Base-by-base conservation (phyloP, 345 rosid species). In the Boechera stricta region DNA sequence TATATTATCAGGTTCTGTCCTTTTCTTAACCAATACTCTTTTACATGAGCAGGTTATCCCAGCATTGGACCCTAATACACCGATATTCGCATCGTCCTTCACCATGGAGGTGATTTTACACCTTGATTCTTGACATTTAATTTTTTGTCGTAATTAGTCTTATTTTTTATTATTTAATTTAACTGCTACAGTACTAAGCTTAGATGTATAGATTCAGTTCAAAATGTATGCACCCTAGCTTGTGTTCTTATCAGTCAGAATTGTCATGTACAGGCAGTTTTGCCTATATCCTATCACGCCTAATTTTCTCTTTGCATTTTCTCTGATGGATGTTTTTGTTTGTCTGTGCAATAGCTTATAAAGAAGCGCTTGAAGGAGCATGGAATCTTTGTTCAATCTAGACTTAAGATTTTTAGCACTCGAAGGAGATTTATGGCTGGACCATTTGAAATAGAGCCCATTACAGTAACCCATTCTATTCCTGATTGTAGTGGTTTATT, bases 401-500 rank as follows among this genome's bases (percentile, higher is more conserved):
- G 99, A 77, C 90, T 95, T 56, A 92, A 92, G 85, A 73, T 80
- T 59, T 95, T 89, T 69, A 88, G 58, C 79, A 82, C 86, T 49
- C 88, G 79, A 81, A 88, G 78, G 73, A 92, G 84, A 83, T 95
- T 95, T 79, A 78, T 62, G 85, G 97, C 98, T 77, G 99, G 99
- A 29, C 98, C 99, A 80, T 95, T 95, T 84, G 99, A 95, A 80
- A 78, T 95, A 82, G 99, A 95, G 84, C 98, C 99, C 33, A 81
- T 95, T 69, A 89, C 87, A 26, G 99, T 95, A 67, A 95, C 99
- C 5, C 99, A 95, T 81, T 95, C 98, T 53, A 95, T 95, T 84
- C 99, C 99, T 77, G 99, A 95, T 84, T 95, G 99, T 82, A 89
- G 91, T 76, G 98, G 99, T 44, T 82, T 95, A 69, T 90, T 95